Base-by-base conservation (phyloP, 2,329 filamentous ascomycete species). In the Apiospora rasikravindrae region DNA sequence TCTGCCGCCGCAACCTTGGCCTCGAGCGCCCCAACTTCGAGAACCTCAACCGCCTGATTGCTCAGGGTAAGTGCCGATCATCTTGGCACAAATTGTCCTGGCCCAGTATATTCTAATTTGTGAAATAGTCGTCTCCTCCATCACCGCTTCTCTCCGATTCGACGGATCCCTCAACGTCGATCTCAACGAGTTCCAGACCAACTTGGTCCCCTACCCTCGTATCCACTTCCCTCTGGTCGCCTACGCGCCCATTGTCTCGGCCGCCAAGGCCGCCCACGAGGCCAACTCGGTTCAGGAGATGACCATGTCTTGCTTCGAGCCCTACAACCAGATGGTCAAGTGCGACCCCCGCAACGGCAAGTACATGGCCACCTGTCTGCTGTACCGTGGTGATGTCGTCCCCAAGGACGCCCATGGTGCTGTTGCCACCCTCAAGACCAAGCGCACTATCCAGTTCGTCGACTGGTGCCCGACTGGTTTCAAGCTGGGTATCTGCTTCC, bases 401-500 rank as follows among this genome's bases (percentile, higher is more conserved):
- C 94, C 96, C 86, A 97, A 97, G 87, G 96, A 98, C 81, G 94
- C 94, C 77, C 94, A 98, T 88, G 90, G 87, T 73, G 96, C 96
- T 76, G 95, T 98, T 78, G 95, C 96, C 75, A 95, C 94, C 77
- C 93, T 98, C 83, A 99, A 98, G 94, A 98, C 96, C 85, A 98
- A 98, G 93, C 93, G 94, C 81, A 98, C 96, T 80, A 97, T 99
- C 83, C 95, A 98, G 88, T 98, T 98, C 84, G 96, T 99, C 83
- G 96, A 99, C 88, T 99, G 96, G 96, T 99, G 96, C 91, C 96
- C 96, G 74, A 99, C 96, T 85, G 96, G 96, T 78, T 99, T 99
- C 93, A 99, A 99, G 94, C 94, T 99, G 79, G 96, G 96, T 90
- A 99, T 99, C 89, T 98, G 95, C 93, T 98, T 97, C 92, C 95